These are phyloP conservation scores for Helicocarpus griseus DNA, from an alignment of 2,329 filamentous ascomycete genomes.

Conservation along the genomic window DNA sequence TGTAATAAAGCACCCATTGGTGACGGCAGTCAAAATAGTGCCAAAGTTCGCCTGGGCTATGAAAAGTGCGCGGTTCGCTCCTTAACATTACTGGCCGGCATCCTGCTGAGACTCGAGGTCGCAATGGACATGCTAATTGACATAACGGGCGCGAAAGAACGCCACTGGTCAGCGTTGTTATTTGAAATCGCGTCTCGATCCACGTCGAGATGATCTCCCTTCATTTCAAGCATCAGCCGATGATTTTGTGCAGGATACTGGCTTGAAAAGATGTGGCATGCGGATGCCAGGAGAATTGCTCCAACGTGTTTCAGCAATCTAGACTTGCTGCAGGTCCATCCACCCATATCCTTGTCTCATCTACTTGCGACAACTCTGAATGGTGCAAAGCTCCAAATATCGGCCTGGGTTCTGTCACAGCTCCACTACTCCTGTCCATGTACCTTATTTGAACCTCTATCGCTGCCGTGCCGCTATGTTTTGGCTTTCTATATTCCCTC, in stretches of 20 bases:
- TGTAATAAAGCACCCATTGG: not conserved
- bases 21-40: not conserved
- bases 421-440: not conserved
- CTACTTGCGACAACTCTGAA: slow-evolving; percentile 1
- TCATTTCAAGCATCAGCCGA: not conserved
- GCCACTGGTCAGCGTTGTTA: too few species aligned
- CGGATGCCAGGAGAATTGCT: not conserved
- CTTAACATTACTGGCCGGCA: not conserved
- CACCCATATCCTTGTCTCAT: slow-evolving; percentile 1
- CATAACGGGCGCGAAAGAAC: not conserved
- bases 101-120: not conserved
- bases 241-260: not conserved
- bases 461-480: not conserved
- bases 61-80: not conserved
- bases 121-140: not conserved
- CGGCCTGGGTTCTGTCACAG: not conserved
- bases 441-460: not conserved
- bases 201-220: not conserved
- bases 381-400: not conserved
- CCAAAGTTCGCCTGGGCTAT: not conserved
- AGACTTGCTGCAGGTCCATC: not conserved
- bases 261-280: not conserved
- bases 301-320: slow-evolving; percentile 5
- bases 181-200: not conserved
- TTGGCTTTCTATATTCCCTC: not conserved